Evolutionary conservation across 2,329 filamentous ascomycete genomes (phyloP), one percentile per base, ranked within the genome.

Genomic region (Chrysoporthe cubensis): DNA sequence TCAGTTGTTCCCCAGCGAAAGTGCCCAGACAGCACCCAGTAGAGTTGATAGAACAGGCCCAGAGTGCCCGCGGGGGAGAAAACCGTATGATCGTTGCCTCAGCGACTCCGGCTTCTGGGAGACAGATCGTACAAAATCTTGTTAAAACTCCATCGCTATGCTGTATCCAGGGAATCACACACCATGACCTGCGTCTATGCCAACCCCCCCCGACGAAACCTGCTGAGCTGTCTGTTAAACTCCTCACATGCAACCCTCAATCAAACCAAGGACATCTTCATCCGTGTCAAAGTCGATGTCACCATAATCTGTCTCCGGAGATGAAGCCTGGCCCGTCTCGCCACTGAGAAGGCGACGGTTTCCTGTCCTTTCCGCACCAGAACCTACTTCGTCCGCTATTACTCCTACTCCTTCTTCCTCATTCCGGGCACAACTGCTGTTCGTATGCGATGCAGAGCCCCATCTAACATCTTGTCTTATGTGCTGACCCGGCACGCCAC

Each of bases 291-390:
- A 73, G 34, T 76, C 69, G 44, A 70, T 65, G 40, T 76, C 75
- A 6, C 75, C 74, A 32, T 76, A 76, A 37, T 76, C 75, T 26
- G 74, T 76, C 59, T 75, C 75, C 57, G 75, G 74, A 2, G 74
- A 76, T 11, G 72, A 72, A 13, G 68, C 14, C 9, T 68, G 26
- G 13, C 34, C 62, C 18, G 64, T 40, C 43, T 66, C 46, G 34
- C 66, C 66, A 1, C 64, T 37, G 9, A 42, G 8, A 37, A 52
- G 5, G 32, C 16, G 42, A 21, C 21, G 44, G 16, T n/a, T 16
- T 46, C 14, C 26, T 59, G 21, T n/a, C 26, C 42, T 37, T 16
- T 21, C 32, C 18, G 50, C 21, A 48, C 18, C 4, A 7, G 7
- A 11, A 42, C 14, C n/a, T 40, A 21, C 21, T n/a, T 21, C 13